These are phyloP conservation scores for Kwoniella sp. DNA, from an alignment of 768 basidiomycete species.

Conservation along the genomic window DNA sequence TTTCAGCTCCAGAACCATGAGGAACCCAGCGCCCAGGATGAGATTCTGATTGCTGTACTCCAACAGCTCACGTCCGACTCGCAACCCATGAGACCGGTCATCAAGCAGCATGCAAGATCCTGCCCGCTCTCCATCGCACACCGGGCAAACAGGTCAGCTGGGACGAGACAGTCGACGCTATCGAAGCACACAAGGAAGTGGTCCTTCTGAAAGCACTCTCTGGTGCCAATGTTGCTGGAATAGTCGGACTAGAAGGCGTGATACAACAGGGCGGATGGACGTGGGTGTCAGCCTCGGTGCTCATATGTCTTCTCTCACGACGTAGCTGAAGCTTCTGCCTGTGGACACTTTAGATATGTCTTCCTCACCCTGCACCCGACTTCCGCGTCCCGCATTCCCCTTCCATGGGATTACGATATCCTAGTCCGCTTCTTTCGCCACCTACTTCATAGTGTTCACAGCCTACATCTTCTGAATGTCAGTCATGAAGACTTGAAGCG, in stretches of 20 bases:
- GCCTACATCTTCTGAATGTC: slow-evolving; percentile 57
- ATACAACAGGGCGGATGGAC: slow-evolving; percentile 52
- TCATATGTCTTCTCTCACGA: background rate
- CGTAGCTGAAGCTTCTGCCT: background rate
- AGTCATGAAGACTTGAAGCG: slow-evolving; percentile 60
- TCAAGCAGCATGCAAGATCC: slow-evolving; percentile 53
- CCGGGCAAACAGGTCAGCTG: slow-evolving; percentile 26
- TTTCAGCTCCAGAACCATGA: background rate
- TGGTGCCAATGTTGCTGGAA: slow-evolving; percentile 45
- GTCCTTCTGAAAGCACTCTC: slow-evolving; percentile 47
- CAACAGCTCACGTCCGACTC: slow-evolving; percentile 50
- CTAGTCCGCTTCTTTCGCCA: slow-evolving; percentile 48
- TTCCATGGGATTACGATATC: slow-evolving; percentile 20
- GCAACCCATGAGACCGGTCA: slow-evolving; percentile 47
- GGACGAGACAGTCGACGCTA: slow-evolving; percentile 48
- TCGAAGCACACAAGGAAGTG: slow-evolving; percentile 54
- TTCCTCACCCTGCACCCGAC: slow-evolving; percentile 41
- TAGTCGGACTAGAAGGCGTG: slow-evolving; percentile 50
- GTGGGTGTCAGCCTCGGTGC: slow-evolving; percentile 32
- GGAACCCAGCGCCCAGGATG: slow-evolving; percentile 4
- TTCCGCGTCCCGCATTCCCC: slow-evolving; percentile 26
- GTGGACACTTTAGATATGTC: slow-evolving; percentile 39
- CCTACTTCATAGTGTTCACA: slow-evolving; percentile 40
- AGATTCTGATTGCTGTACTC: background rate
- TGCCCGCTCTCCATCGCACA: slow-evolving; percentile 45